Conservation (phyloP, 306 rosid genomes). For the Quercus dentata region DNA sequence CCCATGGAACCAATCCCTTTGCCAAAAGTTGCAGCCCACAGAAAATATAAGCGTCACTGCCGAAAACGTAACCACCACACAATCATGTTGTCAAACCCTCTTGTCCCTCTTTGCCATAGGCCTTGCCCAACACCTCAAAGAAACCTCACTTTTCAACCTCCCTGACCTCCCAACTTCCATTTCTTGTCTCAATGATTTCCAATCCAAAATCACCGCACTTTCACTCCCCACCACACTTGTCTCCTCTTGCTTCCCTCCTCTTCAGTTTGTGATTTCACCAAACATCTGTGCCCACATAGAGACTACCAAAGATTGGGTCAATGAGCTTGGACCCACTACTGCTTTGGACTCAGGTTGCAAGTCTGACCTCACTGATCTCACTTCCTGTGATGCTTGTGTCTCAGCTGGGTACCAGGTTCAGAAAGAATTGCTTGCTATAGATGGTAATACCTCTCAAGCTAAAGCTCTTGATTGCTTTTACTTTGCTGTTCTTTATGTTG, state of each 20-base stretch:
- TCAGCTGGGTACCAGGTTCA: constrained; percentile 47
- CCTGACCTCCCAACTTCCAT: constrained; percentile 46
- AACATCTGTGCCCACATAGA: constrained; percentile 58
- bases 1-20: constrained; percentile 65
- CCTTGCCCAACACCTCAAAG: constrained; percentile 58
- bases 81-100: constrained; percentile 54
- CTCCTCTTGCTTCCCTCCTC: constrained; percentile 51
- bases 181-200: constrained; percentile 65
- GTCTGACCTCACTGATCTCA: constrained; percentile 50
- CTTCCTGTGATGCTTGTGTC: constrained; percentile 59
- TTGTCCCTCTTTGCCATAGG: constrained; percentile 58
- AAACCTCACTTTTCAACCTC: constrained; percentile 64
- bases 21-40: constrained; percentile 22
- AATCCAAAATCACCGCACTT: constrained; percentile 49
- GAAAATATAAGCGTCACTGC: neutral
- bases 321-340: constrained; percentile 39
- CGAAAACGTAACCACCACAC: neutral
- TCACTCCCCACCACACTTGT: constrained; percentile 37
- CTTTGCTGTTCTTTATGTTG: constrained; percentile 70
- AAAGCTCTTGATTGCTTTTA: constrained; percentile 41
- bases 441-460: constrained; percentile 64
- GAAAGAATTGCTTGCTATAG: constrained; percentile 29
- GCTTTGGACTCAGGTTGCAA: constrained; percentile 49
- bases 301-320: constrained; percentile 54
- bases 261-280: constrained; percentile 52